Conservation (phyloP, 225 moss, liverwort and hornwort genomes). For the Marchantia polymorpha region DNA sequence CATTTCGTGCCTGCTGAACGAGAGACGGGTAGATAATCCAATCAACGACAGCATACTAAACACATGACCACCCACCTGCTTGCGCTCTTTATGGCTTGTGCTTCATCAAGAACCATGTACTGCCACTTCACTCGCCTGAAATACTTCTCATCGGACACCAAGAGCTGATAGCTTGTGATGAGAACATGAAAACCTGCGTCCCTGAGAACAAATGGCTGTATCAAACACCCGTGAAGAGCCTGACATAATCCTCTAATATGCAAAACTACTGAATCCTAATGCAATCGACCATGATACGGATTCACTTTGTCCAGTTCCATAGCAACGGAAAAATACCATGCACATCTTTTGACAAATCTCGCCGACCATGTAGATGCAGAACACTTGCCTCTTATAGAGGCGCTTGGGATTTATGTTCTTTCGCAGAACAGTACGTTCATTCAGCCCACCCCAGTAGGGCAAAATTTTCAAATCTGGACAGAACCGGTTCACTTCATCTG, state of each 20-base stretch:
- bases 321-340: not conserved
- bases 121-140: conserved; percentile 98
- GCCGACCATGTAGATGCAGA: not conserved
- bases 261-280: not conserved
- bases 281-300: not conserved
- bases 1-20: too few species aligned
- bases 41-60: not conserved
- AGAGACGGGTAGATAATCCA: too few species aligned
- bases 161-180: conserved; percentile 97
- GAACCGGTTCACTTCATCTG: conserved; percentile 90
- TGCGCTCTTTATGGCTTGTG: conserved; percentile 97
- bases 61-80: conserved; percentile 48
- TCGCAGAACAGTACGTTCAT: conserved; percentile 74
- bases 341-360: not conserved
- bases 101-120: conserved; percentile 98
- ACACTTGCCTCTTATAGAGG: conserved; percentile 65
- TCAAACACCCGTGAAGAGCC: not conserved
- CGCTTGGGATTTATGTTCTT: conserved; percentile 93
- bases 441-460: conserved; percentile 88
- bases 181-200: conserved; percentile 94
- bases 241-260: not conserved
- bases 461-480: conserved; percentile 88
- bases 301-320: not conserved
- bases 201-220: conserved; percentile 36
- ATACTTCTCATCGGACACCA: conserved; percentile 94